Base-by-base conservation (phyloP, 148 eudicot genomes). In the Chenopodium formosanum region DNA sequence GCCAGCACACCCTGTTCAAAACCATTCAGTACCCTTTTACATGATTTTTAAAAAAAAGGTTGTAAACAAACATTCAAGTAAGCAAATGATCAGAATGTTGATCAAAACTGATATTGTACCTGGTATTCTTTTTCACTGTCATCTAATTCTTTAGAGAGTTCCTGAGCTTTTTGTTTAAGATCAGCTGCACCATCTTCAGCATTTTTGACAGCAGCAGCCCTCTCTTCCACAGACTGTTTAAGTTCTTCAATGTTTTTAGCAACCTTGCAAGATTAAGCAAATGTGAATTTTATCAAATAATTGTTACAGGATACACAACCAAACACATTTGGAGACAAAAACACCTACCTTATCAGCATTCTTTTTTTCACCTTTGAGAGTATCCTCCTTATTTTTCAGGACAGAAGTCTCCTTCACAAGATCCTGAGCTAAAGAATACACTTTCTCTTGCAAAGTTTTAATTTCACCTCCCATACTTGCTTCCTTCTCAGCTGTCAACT, bases 111-210 rank as follows among this genome's bases (percentile, higher is more conserved):
- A 19, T 19, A 56, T 69, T 25, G 17, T 83, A 96, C 99, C 92
- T 96, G 95, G 82, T 92, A 90, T 77, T 94, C 98, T 88, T 91
- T 92, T 86, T 96, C 98, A 77, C 77, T 73, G 37, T 87, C 88
- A 70, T 89, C 97, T 84, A 96, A 84, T 74, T 89, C 91, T 89
- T 90, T 91, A 53, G 91, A 85, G 50, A 96, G 91, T 80, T 89
- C 95, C 79, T 89, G 83, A 69, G 83, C 89, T 87, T 86, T 89
- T 82, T 78, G 86, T 79, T 79, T 92, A 65, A 96, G 86, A 85
- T 91, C 99, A 81, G 98, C 92, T 37, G 98, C 99, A 71, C 94
- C 98, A 83, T 94, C 93, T 87, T 96, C 99, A 52, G 97, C 95
- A 73, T 73, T 84, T 87, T 92, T 92, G 7, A 97, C 91, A 73